Conservation (phyloP, 192 early-diverging fungal genomes). For the Coemansia sp. region DNA sequence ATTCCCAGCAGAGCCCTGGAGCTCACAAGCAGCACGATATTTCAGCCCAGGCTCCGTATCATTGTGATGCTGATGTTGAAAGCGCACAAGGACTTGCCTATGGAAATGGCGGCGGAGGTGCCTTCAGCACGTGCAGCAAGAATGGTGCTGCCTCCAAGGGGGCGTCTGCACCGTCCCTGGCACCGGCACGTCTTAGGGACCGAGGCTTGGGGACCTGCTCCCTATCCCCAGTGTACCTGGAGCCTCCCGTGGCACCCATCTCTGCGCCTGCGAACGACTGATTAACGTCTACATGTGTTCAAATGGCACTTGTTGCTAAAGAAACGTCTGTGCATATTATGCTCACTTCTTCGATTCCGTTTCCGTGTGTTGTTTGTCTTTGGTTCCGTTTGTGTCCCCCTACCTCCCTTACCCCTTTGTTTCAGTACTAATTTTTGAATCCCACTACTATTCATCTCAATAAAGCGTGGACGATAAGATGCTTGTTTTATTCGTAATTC, state of each 20-base stretch:
- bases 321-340: too few relatives aligned
- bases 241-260: conserved; percentile 8
- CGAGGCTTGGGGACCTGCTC: not conserved
- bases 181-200: conserved; percentile 1
- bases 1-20: conserved; percentile 4
- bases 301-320: too few relatives aligned
- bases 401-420: too few relatives aligned
- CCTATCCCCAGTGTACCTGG: conserved; percentile 13
- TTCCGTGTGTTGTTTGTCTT: too few relatives aligned
- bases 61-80: not conserved
- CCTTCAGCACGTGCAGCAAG: not conserved
- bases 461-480: too few relatives aligned
- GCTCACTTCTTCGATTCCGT: too few relatives aligned
- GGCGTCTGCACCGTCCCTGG: conserved; percentile 1
- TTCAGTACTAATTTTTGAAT: too few relatives aligned
- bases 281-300: not conserved
- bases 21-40: not conserved
- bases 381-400: too few relatives aligned
- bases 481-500: too few relatives aligned
- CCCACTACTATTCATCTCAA: too few relatives aligned
- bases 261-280: not conserved
- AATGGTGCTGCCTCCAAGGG: not conserved
- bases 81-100: too few relatives aligned
- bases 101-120: too few relatives aligned
- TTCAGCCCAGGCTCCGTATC: not conserved